A percentile compares a stretch with the other conserved stretches of the same genome.
These are phyloP conservation scores for Pugionium cornutum DNA, from an alignment of 345 rosid species.

Conservation along the genomic window DNA sequence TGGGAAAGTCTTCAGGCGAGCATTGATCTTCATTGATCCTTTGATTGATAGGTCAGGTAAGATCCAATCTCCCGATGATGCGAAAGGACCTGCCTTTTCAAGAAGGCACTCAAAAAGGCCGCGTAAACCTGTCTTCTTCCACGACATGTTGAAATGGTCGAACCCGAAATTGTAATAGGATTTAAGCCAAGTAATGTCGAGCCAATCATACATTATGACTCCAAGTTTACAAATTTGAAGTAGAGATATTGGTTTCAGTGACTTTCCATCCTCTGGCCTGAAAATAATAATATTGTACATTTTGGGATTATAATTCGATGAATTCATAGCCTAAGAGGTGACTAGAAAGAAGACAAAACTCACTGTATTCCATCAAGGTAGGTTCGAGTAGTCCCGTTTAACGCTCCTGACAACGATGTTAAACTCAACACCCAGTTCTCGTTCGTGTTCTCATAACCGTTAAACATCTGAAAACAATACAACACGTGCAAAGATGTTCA, in stretches of 20 bases:
- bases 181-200: conserved; percentile 85
- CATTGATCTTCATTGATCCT: conserved; percentile 66
- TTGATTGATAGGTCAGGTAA: conserved; percentile 93
- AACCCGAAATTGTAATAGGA: conserved; percentile 90
- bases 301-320: neutral
- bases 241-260: conserved; percentile 67
- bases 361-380: conserved; percentile 94
- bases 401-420: conserved; percentile 90
- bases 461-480: conserved; percentile 55
- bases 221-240: conserved; percentile 86
- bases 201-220: conserved; percentile 85
- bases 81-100: conserved; percentile 84
- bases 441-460: conserved; percentile 73
- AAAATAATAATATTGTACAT: neutral
- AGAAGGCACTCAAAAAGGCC: conserved; percentile 70
- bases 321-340: neutral
- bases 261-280: conserved; percentile 86
- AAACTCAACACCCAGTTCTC: conserved; percentile 95
- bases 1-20: conserved; percentile 64
- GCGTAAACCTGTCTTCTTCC: conserved; percentile 68
- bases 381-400: conserved; percentile 92
- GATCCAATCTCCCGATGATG: conserved; percentile 80
- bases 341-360: conserved; percentile 37
- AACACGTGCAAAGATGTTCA: conserved; percentile 16
- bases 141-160: conserved; percentile 79